Evolutionary conservation across 192 early-diverging fungal genomes (phyloP).

Genomic region (Backusella morwellensis): DNA sequence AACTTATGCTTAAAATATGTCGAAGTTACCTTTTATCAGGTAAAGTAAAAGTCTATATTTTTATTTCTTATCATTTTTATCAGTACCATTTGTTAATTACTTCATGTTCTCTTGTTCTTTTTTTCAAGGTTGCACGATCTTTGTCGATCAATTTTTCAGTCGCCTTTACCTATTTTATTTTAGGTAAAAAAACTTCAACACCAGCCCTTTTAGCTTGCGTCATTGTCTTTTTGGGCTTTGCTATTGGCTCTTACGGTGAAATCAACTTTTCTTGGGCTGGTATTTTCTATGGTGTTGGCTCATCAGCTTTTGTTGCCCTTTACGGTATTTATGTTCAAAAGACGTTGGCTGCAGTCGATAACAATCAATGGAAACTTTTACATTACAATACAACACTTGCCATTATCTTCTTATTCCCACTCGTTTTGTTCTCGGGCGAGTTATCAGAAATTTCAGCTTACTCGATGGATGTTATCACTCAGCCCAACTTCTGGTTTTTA

Average conservation of each 20-base stretch:
- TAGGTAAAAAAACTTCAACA: conserved; percentile 51
- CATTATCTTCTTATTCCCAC: conserved; percentile 51
- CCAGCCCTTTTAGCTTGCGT: conserved; percentile 51
- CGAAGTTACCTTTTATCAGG: conserved; percentile 66
- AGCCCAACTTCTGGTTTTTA: conserved; percentile 54
- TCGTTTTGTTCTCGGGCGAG: conserved; percentile 62
- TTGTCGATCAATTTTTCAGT: conserved; percentile 68
- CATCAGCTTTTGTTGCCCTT: conserved; percentile 61
- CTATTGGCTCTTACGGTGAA: conserved; percentile 62
- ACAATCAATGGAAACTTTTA: conserved; percentile 64
- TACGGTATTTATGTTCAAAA: conserved; percentile 73
- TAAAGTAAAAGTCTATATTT: background rate
- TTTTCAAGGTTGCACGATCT: conserved; percentile 54
- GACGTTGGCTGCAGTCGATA: conserved; percentile 53
- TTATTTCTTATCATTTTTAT: background rate
- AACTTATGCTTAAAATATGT: conserved; percentile 64
- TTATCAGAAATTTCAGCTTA: conserved; percentile 42
- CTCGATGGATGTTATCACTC: conserved; percentile 43
- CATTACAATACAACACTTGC: conserved; percentile 67
- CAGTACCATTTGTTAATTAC: background rate
- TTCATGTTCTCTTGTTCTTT: background rate
- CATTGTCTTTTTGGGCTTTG: conserved; percentile 61
- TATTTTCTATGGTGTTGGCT: conserved; percentile 58
- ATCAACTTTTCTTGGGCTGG: conserved; percentile 65
- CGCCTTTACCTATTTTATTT: conserved; percentile 55